Evolutionary conservation across 2,329 filamentous ascomycete genomes (phyloP).

Genomic region (Penicillium sumatraense): DNA sequence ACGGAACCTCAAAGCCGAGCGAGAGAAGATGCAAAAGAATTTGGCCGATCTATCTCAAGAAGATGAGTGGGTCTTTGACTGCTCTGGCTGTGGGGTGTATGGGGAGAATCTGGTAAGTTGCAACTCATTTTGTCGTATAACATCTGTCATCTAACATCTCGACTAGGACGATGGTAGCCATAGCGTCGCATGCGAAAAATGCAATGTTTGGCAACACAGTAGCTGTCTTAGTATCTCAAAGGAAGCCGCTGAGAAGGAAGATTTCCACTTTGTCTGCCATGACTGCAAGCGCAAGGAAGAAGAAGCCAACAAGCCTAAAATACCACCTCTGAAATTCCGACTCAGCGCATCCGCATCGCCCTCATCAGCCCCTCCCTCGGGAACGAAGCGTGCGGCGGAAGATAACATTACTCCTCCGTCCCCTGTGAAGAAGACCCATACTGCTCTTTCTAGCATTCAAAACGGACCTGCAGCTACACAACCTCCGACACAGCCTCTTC

Average conservation of each 20-base stretch:
- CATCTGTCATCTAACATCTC: slow-evolving; percentile 24
- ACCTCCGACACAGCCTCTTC: slow-evolving; percentile 17
- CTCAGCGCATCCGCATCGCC: slow-evolving; percentile 57
- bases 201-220: slow-evolving; percentile 96
- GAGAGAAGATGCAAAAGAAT: slow-evolving; percentile 77
- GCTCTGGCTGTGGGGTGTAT: slow-evolving; percentile 81
- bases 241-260: slow-evolving; percentile 76
- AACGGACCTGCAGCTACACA: slow-evolving; percentile 28
- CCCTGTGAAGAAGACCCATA: slow-evolving; percentile 30
- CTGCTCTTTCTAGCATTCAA: slow-evolving; percentile 22
- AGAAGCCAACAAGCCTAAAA: slow-evolving; percentile 64
- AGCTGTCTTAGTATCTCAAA: slow-evolving; percentile 83
- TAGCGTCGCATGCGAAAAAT: slow-evolving; percentile 90
- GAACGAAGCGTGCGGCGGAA: slow-evolving; percentile 27
- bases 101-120: slow-evolving; percentile 72
- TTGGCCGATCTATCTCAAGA: slow-evolving; percentile 75
- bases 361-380: slow-evolving; percentile 29
- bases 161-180: slow-evolving; percentile 83
- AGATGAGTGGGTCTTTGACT: slow-evolving; percentile 93
- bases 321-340: slow-evolving; percentile 64
- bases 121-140: background rate
- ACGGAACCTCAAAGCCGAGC: slow-evolving; percentile 78
- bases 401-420: slow-evolving; percentile 23
- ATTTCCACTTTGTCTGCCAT: slow-evolving; percentile 85
- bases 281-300: slow-evolving; percentile 74